These are phyloP conservation scores for Penicillium steckii DNA, from an alignment of 495 filamentous ascomycete species.

Conservation along the genomic window DNA sequence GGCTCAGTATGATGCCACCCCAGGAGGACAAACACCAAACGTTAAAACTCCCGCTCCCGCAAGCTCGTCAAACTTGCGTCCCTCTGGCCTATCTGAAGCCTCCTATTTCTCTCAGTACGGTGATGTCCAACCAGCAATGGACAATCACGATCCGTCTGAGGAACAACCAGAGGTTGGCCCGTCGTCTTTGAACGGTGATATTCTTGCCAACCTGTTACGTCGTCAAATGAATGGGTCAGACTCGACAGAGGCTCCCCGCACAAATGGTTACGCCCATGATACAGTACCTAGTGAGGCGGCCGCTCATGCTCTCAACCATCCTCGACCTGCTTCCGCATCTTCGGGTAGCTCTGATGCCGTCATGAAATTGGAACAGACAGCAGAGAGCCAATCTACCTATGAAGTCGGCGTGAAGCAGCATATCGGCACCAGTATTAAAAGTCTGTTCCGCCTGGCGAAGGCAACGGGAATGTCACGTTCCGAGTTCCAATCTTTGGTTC, in stretches of 20 bases:
- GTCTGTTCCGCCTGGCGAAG: constrained; percentile 77
- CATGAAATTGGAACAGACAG: constrained; percentile 64
- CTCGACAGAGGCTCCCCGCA: constrained; percentile 12
- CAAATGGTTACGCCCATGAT: constrained; percentile 23
- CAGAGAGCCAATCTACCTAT: constrained; percentile 60
- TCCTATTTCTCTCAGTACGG: constrained; percentile 85
- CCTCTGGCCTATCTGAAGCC: constrained; percentile 32
- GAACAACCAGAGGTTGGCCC: constrained; percentile 47
- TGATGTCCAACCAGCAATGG: constrained; percentile 86
- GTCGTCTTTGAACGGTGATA: constrained; percentile 54
- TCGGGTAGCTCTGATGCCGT: constrained; percentile 59
- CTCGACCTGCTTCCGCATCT: constrained; percentile 49
- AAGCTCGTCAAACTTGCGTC: constrained; percentile 28
- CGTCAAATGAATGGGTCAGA: constrained; percentile 26
- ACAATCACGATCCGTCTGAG: constrained; percentile 78
- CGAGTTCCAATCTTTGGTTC: constrained; percentile 81
- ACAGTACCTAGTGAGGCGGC: constrained; percentile 19
- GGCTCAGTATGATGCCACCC: constrained; percentile 88
- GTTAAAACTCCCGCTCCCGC: constrained; percentile 60
- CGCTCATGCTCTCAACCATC: constrained; percentile 37
- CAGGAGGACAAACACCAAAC: constrained; percentile 66
- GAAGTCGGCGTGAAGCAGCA: constrained; percentile 88
- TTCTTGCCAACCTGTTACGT: constrained; percentile 38
- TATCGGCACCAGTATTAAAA: constrained; percentile 83
- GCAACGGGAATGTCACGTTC: constrained; percentile 75